Evolutionary conservation across 2,329 filamentous ascomycete species (phyloP).

Genomic region (Dactylellina drechsleri): DNA sequence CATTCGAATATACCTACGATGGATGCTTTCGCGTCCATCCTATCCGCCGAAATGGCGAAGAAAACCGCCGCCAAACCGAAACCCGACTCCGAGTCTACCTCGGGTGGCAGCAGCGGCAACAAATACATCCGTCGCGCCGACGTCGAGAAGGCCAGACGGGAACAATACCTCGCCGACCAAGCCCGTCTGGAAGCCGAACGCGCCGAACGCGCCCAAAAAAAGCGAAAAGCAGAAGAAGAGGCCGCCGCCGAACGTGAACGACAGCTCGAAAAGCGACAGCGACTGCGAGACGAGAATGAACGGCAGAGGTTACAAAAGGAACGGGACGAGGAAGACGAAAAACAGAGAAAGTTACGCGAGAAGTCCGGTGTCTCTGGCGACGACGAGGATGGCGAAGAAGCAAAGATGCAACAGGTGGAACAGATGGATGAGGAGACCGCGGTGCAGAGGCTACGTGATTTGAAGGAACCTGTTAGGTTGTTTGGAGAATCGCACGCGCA

Average conservation of each 20-base stretch:
- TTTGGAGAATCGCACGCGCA: conserved; percentile 82
- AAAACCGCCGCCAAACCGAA: conserved; percentile 68
- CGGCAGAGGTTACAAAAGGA: conserved; percentile 68
- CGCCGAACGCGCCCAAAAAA: conserved; percentile 74
- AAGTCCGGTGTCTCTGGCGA: conserved; percentile 15
- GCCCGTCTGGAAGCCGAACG: conserved; percentile 77
- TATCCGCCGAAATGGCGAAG: conserved; percentile 89
- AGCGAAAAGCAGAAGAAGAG: conserved; percentile 90
- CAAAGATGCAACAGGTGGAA: conserved; percentile 61
- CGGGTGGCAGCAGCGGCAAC: conserved; percentile 62
- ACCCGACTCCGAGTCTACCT: conserved; percentile 56
- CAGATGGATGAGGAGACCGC: conserved; percentile 79
- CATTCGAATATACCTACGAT: conserved; percentile 66
- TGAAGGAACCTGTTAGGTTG: conserved; percentile 77
- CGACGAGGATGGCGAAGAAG: conserved; percentile 60
- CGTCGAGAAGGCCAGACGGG: conserved; percentile 81
- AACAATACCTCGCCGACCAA: conserved; percentile 84
- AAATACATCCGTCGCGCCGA: conserved; percentile 90
- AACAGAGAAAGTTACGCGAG: conserved; percentile 61
- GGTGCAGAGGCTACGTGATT: conserved; percentile 71
- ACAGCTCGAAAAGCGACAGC: conserved; percentile 77
- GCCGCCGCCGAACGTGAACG: conserved; percentile 72
- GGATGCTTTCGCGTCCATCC: conserved; percentile 88
- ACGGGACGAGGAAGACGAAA: conserved; percentile 62
- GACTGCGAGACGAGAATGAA: conserved; percentile 83